Conservation (phyloP, 208 protist species). For the Trichomonas gallinae region DNA sequence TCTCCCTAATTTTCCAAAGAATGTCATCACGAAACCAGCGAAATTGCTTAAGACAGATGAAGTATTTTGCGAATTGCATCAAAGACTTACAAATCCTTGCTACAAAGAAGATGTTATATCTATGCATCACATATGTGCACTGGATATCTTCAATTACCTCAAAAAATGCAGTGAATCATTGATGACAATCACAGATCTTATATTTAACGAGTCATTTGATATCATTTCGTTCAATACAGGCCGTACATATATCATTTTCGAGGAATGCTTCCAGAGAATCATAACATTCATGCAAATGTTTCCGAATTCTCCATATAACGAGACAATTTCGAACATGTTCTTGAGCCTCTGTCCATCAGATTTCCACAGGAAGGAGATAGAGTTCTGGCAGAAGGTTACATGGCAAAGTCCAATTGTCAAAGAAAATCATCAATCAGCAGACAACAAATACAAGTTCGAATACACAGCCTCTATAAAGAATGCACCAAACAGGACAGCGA, state of each 20-base stretch:
- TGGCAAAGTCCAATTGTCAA: neutral
- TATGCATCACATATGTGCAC: neutral
- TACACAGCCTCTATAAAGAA: neutral
- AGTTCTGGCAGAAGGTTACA: neutral
- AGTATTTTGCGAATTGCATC: neutral
- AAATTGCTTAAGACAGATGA: neutral
- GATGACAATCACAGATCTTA: neutral
- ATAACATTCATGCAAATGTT: neutral
- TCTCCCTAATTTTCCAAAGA: neutral
- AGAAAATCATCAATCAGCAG: neutral
- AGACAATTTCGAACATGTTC: neutral
- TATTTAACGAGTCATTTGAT: neutral
- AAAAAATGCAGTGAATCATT: neutral
- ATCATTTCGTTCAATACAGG: neutral
- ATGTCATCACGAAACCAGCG: neutral
- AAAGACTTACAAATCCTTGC: neutral
- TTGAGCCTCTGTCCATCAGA: neutral
- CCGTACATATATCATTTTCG: neutral
- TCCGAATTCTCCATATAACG: neutral
- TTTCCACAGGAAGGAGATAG: neutral
- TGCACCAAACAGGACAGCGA: neutral
- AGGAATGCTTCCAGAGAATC: neutral
- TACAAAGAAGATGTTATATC: neutral
- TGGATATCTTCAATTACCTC: neutral
- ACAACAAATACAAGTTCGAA: neutral